These are phyloP conservation scores for Dothiorella sarmentorum DNA, from an alignment of 2,329 filamentous ascomycete genomes.

Conservation along the genomic window DNA sequence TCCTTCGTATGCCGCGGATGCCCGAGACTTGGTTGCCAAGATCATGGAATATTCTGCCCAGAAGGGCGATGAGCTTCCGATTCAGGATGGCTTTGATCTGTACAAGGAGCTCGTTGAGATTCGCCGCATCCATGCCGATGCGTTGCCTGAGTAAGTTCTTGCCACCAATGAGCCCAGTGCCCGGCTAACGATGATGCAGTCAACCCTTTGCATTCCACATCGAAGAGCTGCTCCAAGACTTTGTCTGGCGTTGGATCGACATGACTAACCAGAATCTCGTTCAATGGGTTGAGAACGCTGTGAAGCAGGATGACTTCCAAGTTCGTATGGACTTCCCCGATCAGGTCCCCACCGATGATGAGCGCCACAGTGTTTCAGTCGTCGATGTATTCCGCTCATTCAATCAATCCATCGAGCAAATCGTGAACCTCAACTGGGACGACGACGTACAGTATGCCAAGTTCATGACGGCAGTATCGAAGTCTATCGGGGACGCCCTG, in stretches of 20 bases:
- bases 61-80: slow-evolving; percentile 69
- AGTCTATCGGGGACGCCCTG: slow-evolving; percentile 77
- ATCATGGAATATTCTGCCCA: slow-evolving; percentile 72
- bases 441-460: slow-evolving; percentile 91
- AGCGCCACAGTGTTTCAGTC: slow-evolving; percentile 88
- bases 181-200: slow-evolving; percentile 20
- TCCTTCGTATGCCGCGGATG: slow-evolving; percentile 86
- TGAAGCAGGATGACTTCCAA: slow-evolving; percentile 84
- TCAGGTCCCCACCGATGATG: slow-evolving; percentile 67
- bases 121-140: slow-evolving; percentile 72
- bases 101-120: slow-evolving; percentile 87
- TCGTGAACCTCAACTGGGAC: slow-evolving; percentile 84
- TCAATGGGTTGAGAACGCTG: slow-evolving; percentile 82
- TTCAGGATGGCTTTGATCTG: slow-evolving; percentile 90
- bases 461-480: slow-evolving; percentile 92
- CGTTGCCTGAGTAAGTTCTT: slow-evolving; percentile 57
- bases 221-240: slow-evolving; percentile 79
- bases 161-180: background rate
- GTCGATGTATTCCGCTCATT: slow-evolving; percentile 93
- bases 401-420: slow-evolving; percentile 84
- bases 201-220: slow-evolving; percentile 81
- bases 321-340: slow-evolving; percentile 64
- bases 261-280: slow-evolving; percentile 75
- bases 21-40: slow-evolving; percentile 75
- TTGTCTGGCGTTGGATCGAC: slow-evolving; percentile 93